Evolutionary conservation across 2,329 filamentous ascomycete species (phyloP).

Genomic region (Xylariales sp.): DNA sequence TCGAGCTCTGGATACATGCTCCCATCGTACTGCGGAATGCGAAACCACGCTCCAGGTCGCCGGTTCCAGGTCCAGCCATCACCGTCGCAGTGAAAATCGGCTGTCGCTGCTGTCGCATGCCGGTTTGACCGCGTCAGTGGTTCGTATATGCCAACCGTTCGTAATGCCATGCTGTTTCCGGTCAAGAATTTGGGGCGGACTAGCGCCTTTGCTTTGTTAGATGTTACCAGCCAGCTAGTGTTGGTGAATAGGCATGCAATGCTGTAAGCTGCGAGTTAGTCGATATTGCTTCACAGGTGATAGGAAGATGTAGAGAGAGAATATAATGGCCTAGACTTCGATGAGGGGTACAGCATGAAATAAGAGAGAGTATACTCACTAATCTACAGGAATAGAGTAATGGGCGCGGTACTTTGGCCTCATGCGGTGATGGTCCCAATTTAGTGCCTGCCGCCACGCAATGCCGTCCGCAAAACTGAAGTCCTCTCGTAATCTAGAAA

Average conservation of each 20-base stretch:
- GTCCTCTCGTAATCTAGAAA: slow-evolving; percentile 24
- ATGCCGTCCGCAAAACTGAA: slow-evolving; percentile 48
- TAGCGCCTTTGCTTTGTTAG: slow-evolving; percentile 22
- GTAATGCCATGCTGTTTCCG: slow-evolving; percentile 33
- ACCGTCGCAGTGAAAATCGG: slow-evolving; percentile 45
- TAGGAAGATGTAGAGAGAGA: not conserved
- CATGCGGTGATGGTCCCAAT: slow-evolving; percentile 49
- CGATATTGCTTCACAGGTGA: not conserved
- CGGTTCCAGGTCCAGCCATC: slow-evolving; percentile 47
- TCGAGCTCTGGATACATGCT: slow-evolving; percentile 45
- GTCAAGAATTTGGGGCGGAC: slow-evolving; percentile 39
- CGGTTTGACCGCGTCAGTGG: slow-evolving; percentile 21
- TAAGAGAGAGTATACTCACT: slow-evolving; percentile 43
- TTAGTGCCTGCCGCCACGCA: slow-evolving; percentile 50
- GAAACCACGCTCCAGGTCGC: slow-evolving; percentile 45
- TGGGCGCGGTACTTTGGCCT: slow-evolving; percentile 50
- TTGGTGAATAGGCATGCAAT: slow-evolving; percentile 45
- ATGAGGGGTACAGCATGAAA: not conserved
- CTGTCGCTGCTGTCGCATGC: slow-evolving; percentile 46
- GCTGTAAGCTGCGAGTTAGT: slow-evolving; percentile 33
- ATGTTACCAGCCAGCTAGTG: slow-evolving; percentile 36
- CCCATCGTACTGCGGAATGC: slow-evolving; percentile 49
- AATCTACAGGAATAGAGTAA: slow-evolving; percentile 50
- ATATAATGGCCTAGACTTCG: not conserved
- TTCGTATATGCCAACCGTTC: slow-evolving; percentile 33